Evolutionary conservation across 2,329 filamentous ascomycete genomes (phyloP).

Genomic region (Chaetomium globosum): DNA sequence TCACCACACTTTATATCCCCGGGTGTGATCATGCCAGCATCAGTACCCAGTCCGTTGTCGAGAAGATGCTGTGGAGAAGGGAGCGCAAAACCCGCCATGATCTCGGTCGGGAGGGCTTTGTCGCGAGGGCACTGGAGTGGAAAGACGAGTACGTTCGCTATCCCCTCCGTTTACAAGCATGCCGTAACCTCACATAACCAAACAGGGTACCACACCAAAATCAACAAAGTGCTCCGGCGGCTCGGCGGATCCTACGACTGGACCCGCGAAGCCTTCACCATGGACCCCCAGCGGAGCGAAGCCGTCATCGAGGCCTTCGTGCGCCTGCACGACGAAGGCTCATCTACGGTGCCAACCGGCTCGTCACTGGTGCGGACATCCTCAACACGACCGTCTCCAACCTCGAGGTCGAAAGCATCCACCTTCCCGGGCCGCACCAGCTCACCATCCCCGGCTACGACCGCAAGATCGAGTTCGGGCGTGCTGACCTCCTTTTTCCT

Average conservation of each 20-base stretch:
- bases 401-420: constrained; percentile 89
- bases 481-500: constrained; percentile 91
- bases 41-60: constrained; percentile 91
- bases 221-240: constrained; percentile 75
- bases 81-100: constrained; percentile 90
- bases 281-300: constrained; percentile 81
- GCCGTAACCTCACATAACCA: not conserved
- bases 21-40: constrained; percentile 97
- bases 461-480: constrained; percentile 94
- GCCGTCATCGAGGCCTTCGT: constrained; percentile 90
- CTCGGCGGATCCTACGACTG: constrained; percentile 94
- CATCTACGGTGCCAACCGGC: constrained; percentile 88
- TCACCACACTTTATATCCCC: constrained; percentile 85
- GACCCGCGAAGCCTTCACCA: constrained; percentile 91
- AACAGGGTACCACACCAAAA: constrained; percentile 72
- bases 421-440: constrained; percentile 82
- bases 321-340: constrained; percentile 83
- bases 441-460: constrained; percentile 94
- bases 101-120: constrained; percentile 78
- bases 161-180: not conserved
- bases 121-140: constrained; percentile 87
- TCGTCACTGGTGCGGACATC: constrained; percentile 92
- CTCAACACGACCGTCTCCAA: constrained; percentile 92
- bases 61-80: constrained; percentile 91
- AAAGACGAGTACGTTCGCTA: constrained; percentile 61